Evolutionary conservation across 805 yeast genomes (phyloP), one percentile per base, ranked within the genome.

Genomic region (Starmerella khaoyaiensis): DNA sequence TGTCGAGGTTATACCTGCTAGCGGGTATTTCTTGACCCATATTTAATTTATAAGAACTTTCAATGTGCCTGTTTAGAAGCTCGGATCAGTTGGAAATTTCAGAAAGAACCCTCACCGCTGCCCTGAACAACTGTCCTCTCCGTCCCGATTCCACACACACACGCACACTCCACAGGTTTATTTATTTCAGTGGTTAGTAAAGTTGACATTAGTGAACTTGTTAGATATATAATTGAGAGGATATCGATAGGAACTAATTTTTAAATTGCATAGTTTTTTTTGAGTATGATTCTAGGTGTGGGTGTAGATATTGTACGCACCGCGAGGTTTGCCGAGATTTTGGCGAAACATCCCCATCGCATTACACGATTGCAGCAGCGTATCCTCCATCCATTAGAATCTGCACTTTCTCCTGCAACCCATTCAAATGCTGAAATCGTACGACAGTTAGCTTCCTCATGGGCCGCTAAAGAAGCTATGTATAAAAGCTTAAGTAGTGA

Each of bases 401-500:
- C 14, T 12, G 22, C 10, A 20, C 34, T 27, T 4, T 15, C 32
- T 3, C 21, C 40, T 6, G 38, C 28, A 10, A n/a, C n/a, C n/a
- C n/a, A n/a, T n/a, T n/a, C n/a, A n/a, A n/a, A n/a, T n/a, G n/a
- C n/a, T n/a, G 29, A 29, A 26, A 32, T 31, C 12, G 37, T 36
- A 7, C 52, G 52, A 24, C 51, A 62, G 3, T 53, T 79, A 15
- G 69, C 81, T 1, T 71, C 73, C 2, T 49, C 69, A 15, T 80
- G 93, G 93, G 76, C 83, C 8, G 60, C 70, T 7, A 80, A 80
- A 46, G 93, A 80, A 49, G 86, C 90, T 1, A 50, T 78, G 7
- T 80, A 62, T 54, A 80, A 80, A 54, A 63, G 76, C 0, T 54
- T 80, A 39, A 69, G 65, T 32, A 35, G 48, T 1, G 44, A 42